Conservation (phyloP, 495 filamentous ascomycete species). For the Penicillium tannophilum region DNA sequence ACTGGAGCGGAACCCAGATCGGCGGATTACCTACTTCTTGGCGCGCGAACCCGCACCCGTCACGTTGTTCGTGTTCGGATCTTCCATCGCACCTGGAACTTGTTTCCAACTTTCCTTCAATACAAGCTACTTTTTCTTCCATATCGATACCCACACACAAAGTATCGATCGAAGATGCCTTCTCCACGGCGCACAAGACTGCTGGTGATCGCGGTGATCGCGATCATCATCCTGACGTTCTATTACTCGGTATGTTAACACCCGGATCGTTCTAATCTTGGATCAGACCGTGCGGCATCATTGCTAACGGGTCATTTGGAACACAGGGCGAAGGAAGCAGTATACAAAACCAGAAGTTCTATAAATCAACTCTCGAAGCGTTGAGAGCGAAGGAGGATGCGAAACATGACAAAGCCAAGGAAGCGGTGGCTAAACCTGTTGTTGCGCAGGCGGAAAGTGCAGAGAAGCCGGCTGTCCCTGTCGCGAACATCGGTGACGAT, state of each 20-base stretch:
- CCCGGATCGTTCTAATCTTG: background rate
- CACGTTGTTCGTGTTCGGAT: slow-evolving; percentile 5
- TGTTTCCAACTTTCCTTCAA: background rate
- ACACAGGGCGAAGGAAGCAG: slow-evolving; percentile 44
- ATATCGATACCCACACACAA: slow-evolving; percentile 15
- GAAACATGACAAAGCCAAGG: slow-evolving; percentile 35
- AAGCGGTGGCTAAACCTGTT: slow-evolving; percentile 36
- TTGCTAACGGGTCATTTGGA: background rate
- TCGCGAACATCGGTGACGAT: slow-evolving; percentile 28
- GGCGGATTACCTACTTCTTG: slow-evolving; percentile 6
- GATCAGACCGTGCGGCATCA: background rate
- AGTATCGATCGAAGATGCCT: slow-evolving; percentile 56
- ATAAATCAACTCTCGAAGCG: slow-evolving; percentile 50
- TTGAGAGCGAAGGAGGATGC: slow-evolving; percentile 44
- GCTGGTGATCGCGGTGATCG: slow-evolving; percentile 57
- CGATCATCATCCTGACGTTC: slow-evolving; percentile 56
- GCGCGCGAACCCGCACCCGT: slow-evolving; percentile 5
- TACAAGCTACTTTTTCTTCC: background rate
- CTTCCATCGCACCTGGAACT: slow-evolving; percentile 2
- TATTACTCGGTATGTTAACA: slow-evolving; percentile 58
- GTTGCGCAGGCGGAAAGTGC: slow-evolving; percentile 34
- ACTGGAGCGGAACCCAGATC: slow-evolving; percentile 2
- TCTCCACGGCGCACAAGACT: slow-evolving; percentile 68
- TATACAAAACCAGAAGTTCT: slow-evolving; percentile 52
- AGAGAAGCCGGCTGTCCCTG: slow-evolving; percentile 52